These are phyloP conservation scores for Aspergillus tamarii DNA, from an alignment of 2,329 filamentous ascomycete species.

Conservation along the genomic window DNA sequence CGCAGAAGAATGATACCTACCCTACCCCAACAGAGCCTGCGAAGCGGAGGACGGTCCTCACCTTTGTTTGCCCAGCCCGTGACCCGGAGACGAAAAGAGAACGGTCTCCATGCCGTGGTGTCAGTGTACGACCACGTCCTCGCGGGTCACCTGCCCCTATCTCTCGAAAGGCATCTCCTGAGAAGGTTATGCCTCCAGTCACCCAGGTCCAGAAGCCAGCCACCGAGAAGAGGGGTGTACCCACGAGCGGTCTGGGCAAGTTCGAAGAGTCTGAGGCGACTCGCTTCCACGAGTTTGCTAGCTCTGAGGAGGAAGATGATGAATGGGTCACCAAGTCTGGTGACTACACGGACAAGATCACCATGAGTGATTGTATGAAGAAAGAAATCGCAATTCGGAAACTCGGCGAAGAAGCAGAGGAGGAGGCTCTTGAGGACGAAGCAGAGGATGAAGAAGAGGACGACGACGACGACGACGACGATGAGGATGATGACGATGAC, in stretches of 20 bases:
- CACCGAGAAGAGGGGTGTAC: constrained; percentile 31
- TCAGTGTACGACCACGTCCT: constrained; percentile 31
- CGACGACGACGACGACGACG: constrained; percentile 45
- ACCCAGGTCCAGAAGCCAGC: constrained; percentile 20
- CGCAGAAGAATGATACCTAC: constrained; percentile 22
- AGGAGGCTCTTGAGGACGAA: constrained; percentile 80
- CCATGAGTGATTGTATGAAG: constrained; percentile 83
- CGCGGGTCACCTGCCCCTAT: constrained; percentile 47
- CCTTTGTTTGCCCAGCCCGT: constrained; percentile 51
- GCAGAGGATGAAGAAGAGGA: constrained; percentile 51
- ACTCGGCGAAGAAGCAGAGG: constrained; percentile 85
- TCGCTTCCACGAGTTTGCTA: constrained; percentile 87
- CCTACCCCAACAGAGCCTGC: constrained; percentile 31
- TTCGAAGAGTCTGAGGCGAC: constrained; percentile 48
- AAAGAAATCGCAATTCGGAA: constrained; percentile 89
- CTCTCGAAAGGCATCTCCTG: constrained; percentile 32
- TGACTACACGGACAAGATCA: constrained; percentile 70
- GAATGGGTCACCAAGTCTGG: constrained; percentile 83
- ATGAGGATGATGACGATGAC: constrained; percentile 59
- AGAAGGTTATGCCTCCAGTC: constrained; percentile 14
- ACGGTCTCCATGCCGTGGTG: constrained; percentile 29
- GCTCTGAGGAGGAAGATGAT: constrained; percentile 77
- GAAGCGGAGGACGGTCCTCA: constrained; percentile 50
- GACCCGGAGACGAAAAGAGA: constrained; percentile 32
- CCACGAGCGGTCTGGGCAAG: constrained; percentile 40